Base-by-base conservation (phyloP, 2,329 filamentous ascomycete genomes). In the Parascedosporium putredinis region DNA sequence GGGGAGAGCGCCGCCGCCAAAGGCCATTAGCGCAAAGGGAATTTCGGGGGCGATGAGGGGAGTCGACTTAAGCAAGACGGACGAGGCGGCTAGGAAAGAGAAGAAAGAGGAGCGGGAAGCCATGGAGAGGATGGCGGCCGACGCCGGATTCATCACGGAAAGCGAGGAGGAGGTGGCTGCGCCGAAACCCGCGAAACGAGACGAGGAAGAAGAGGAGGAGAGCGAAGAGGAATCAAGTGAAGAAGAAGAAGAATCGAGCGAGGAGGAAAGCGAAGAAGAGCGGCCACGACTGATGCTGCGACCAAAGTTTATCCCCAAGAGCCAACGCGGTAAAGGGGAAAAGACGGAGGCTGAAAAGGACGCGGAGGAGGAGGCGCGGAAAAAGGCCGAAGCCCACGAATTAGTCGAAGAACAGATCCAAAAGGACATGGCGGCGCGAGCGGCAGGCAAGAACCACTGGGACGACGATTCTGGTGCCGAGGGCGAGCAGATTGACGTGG, bases 341-440 rank as follows among this genome's bases (percentile, higher is more conserved):
- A 57, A 55, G 20, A 61, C 58, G 34, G 57, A 61, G 47, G 55
- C 57, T 40, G 54, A 70, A 58, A 58, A 62, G 40, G 65, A 69
- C 45, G 64, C 59, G 6, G 78, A 78, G 44, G 81, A 83, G 52
- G 81, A 76, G 51, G 80, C 74, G 2, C 76, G 79, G 31, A 81
- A 79, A 54, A 82, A 84, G 62, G 83, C 84, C 34, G 80, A 84
- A 52, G 79, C 85, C 10, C 84, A 95, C 62, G 82, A 79, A 51
- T 71, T 97, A 8, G 81, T 98, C 12, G 88, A 95, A 62, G 88
- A 90, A 57, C 89, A 97, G 62, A 81, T 97, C 40, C 83, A 86
- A 59, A 87, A 86, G 56, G 85, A 91, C 58, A 78, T 86, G 0
- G 84, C 84, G 3, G 87, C 86, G 20, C 79, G 83, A 50, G 82